These are phyloP conservation scores for Carex pumila DNA, from an alignment of 176 grass and related monocot genomes.

Conservation along the genomic window DNA sequence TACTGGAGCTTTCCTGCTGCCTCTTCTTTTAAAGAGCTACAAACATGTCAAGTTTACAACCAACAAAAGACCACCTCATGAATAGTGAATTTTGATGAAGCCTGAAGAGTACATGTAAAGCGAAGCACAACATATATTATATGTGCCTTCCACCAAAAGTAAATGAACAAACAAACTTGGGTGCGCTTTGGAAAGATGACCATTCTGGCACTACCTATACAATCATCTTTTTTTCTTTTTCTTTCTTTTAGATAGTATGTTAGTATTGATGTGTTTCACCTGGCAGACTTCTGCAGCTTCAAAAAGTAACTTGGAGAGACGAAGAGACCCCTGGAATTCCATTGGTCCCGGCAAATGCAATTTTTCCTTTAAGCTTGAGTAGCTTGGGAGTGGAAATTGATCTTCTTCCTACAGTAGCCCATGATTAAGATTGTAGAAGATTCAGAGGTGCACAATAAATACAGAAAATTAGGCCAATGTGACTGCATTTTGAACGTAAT, in stretches of 20 bases:
- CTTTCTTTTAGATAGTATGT: not conserved
- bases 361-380: constrained; percentile 72
- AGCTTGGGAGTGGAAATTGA: constrained; percentile 48
- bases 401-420: constrained; percentile 22
- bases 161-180: not conserved
- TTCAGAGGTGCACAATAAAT: not conserved
- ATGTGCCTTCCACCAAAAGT: not conserved
- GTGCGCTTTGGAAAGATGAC: not conserved
- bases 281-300: constrained; percentile 76
- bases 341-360: constrained; percentile 31
- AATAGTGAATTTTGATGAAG: not conserved
- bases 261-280: constrained; percentile 28
- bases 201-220: not conserved
- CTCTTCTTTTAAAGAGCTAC: not conserved
- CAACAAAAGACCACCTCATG: not conserved
- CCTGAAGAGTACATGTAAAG: not conserved
- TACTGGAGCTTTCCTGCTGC: not conserved
- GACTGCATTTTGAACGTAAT: not conserved
- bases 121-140: not conserved
- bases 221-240: not conserved
- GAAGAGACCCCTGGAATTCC: constrained; percentile 39
- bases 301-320: constrained; percentile 51
- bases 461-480: not conserved
- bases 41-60: not conserved
- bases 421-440: not conserved